These are phyloP conservation scores for Irpex lacteus DNA, from an alignment of 1,284 basidiomycete species.

Conservation along the genomic window DNA sequence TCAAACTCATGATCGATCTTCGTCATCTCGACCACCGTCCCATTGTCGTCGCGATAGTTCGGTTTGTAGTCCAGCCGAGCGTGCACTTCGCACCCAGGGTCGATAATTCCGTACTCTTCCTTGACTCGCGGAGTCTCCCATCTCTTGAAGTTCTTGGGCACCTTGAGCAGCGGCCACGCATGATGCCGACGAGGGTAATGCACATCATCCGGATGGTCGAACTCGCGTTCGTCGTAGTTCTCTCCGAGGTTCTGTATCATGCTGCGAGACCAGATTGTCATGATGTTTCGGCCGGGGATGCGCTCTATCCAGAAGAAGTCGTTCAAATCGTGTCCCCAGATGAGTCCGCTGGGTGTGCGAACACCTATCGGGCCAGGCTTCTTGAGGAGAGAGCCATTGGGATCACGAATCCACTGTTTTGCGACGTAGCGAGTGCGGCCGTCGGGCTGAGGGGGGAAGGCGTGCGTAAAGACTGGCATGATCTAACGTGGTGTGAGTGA, in stretches of 20 bases:
- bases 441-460: neutral
- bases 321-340: slow-evolving; percentile 26
- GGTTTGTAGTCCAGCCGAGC: neutral
- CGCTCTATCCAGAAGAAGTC: slow-evolving; percentile 28
- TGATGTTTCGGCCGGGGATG: slow-evolving; percentile 17
- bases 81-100: slow-evolving; percentile 7
- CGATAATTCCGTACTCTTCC: slow-evolving; percentile 7
- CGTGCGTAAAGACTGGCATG: neutral
- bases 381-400: slow-evolving; percentile 20
- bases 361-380: slow-evolving; percentile 22
- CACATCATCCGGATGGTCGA: slow-evolving; percentile 2
- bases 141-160: slow-evolving; percentile 10
- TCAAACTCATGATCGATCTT: neutral
- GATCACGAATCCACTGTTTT: slow-evolving; percentile 23
- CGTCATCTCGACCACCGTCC: neutral
- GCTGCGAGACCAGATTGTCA: slow-evolving; percentile 28
- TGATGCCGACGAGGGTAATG: slow-evolving; percentile 16
- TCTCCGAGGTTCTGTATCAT: slow-evolving; percentile 27
- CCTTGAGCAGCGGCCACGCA: slow-evolving; percentile 22
- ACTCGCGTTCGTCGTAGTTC: slow-evolving; percentile 16
- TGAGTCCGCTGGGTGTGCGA: slow-evolving; percentile 24
- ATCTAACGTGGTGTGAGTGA: neutral
- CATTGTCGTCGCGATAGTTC: slow-evolving; percentile 1
- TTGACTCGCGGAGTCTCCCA: neutral
- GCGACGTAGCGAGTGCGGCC: slow-evolving; percentile 16